phyloP scores from a whole-genome alignment of 1,284 basidiomycete species.

The Vanrija sp. region DNA sequence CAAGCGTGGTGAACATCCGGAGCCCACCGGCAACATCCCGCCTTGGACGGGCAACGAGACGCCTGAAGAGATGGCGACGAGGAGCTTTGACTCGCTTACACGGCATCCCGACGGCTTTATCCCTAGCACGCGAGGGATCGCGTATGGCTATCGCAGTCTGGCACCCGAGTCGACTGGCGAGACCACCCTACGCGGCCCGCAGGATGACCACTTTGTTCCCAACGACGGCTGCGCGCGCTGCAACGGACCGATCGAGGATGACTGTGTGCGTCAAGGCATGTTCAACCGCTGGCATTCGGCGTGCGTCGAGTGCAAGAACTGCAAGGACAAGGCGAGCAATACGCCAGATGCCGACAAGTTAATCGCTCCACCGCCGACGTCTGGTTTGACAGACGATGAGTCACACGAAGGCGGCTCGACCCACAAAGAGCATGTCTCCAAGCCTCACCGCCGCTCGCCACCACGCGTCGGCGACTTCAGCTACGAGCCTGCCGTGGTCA shows the following conservation, averaged over 20 bases:
- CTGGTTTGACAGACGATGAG: constrained; percentile 6
- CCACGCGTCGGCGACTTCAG: constrained; percentile 72
- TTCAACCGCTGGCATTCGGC: constrained; percentile 95
- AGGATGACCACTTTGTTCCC: constrained; percentile 42
- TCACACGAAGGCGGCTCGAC: constrained; percentile 31
- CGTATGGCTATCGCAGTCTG: constrained; percentile 80
- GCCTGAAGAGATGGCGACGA: constrained; percentile 38
- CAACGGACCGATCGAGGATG: constrained; percentile 88
- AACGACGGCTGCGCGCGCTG: constrained; percentile 89
- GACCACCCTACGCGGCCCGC: constrained; percentile 61
- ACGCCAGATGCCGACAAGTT: constrained; percentile 18
- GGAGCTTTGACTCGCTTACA: constrained; percentile 39
- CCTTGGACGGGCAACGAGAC: constrained; percentile 18
- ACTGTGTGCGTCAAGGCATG: constrained; percentile 87
- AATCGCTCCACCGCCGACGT: neutral
- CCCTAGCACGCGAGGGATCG: constrained; percentile 63
- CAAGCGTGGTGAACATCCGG: constrained; percentile 48
- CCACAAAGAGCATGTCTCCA: constrained; percentile 36
- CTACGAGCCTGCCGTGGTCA: constrained; percentile 57
- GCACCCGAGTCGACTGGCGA: constrained; percentile 79
- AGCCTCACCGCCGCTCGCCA: constrained; percentile 47
- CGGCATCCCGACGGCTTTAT: constrained; percentile 52
- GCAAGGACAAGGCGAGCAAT: constrained; percentile 69
- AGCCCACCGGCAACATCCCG: constrained; percentile 7
- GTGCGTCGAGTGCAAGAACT: constrained; percentile 77